Evolutionary conservation across 2,329 filamentous ascomycete species (phyloP).

Genomic region (Coleophoma crateriformis): DNA sequence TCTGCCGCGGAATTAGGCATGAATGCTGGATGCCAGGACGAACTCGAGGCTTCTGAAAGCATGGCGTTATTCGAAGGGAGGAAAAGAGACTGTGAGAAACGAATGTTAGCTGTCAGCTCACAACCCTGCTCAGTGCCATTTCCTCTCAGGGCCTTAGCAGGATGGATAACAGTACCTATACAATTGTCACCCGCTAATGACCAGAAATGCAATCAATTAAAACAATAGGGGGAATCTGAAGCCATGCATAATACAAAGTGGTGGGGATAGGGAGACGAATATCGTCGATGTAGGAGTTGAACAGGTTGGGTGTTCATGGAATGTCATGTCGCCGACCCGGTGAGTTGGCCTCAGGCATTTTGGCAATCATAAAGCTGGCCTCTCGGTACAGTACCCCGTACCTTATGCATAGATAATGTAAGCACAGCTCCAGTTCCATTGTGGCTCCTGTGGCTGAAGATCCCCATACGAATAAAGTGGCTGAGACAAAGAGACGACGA

Average conservation of each 20-base stretch:
- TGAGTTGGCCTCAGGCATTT: too few relatives aligned
- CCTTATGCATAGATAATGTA: not conserved
- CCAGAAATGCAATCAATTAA: slow-evolving; percentile 1
- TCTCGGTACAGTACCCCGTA: not conserved
- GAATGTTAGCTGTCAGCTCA: slow-evolving; percentile 10
- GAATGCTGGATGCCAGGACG: slow-evolving; percentile 46
- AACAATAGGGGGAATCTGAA: not conserved
- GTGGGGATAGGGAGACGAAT: not conserved
- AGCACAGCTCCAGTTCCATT: not conserved
- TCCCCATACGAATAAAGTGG: not conserved
- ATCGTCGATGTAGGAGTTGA: too few relatives aligned
- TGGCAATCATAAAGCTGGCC: not conserved
- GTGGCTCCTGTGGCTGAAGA: not conserved
- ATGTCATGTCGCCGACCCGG: too few relatives aligned
- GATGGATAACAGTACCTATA: not conserved
- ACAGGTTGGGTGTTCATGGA: too few relatives aligned
- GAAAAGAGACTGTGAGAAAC: slow-evolving; percentile 18
- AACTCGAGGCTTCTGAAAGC: slow-evolving; percentile 35
- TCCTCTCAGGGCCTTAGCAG: not conserved
- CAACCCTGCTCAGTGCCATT: too few relatives aligned
- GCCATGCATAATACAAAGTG: slow-evolving; percentile 1
- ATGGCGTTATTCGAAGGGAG: slow-evolving; percentile 24
- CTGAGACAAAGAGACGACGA: not conserved
- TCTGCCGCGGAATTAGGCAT: slow-evolving; percentile 37
- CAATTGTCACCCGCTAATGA: not conserved